Evolutionary conservation across 2,329 filamentous ascomycete genomes (phyloP).

Genomic region (Didymella glomerata): DNA sequence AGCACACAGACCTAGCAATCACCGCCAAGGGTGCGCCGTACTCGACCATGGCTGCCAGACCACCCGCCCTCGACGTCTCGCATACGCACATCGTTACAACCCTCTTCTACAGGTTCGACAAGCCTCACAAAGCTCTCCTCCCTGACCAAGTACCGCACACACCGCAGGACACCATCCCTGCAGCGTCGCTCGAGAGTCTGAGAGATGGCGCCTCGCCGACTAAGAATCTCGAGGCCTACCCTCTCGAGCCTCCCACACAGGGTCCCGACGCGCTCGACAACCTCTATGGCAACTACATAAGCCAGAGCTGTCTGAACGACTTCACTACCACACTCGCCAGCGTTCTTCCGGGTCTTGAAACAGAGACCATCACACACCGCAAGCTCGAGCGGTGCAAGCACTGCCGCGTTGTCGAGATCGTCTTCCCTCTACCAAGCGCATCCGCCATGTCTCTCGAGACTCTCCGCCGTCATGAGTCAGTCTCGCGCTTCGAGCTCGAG

Average conservation of each 20-base stretch:
- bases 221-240: slow-evolving; percentile 61
- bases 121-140: slow-evolving; percentile 54
- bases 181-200: slow-evolving; percentile 42
- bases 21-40: background rate
- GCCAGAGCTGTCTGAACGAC: slow-evolving; percentile 64
- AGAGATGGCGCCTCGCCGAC: slow-evolving; percentile 61
- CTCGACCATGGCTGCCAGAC: slow-evolving; percentile 28
- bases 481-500: slow-evolving; percentile 82
- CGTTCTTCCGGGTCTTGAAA: slow-evolving; percentile 59
- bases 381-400: slow-evolving; percentile 67
- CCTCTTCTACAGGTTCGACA: slow-evolving; percentile 50
- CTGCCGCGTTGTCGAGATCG: slow-evolving; percentile 72
- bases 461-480: slow-evolving; percentile 79
- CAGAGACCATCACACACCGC: slow-evolving; percentile 58
- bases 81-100: slow-evolving; percentile 46
- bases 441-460: slow-evolving; percentile 66
- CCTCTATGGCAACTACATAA: slow-evolving; percentile 63
- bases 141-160: slow-evolving; percentile 56
- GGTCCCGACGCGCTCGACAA: slow-evolving; percentile 64
- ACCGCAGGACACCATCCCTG: slow-evolving; percentile 42
- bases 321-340: slow-evolving; percentile 62
- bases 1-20: slow-evolving; percentile 1
- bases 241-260: slow-evolving; percentile 62
- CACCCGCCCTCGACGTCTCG: slow-evolving; percentile 31
- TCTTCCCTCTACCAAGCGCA: slow-evolving; percentile 65